Conservation (phyloP, 2,329 filamentous ascomycete species). For the Pseudogymnoascus sp. region DNA sequence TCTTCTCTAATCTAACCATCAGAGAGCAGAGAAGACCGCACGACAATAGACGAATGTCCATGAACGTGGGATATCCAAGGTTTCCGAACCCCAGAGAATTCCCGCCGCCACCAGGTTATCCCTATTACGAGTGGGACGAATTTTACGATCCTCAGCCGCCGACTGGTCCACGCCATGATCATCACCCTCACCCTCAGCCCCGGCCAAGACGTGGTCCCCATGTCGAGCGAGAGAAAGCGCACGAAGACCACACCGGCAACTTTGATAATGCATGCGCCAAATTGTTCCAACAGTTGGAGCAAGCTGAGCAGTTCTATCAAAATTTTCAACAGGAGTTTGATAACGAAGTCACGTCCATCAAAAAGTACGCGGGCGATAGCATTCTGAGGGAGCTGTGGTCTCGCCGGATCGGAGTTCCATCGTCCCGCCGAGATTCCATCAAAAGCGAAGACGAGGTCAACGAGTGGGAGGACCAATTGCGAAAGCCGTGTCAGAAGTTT, state of each 20-base stretch:
- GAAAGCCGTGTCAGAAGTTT: not conserved
- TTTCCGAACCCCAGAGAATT: not conserved
- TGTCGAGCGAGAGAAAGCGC: not conserved
- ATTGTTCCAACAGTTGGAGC: conserved; percentile 16
- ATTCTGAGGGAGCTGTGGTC: conserved; percentile 18
- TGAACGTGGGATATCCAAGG: not conserved
- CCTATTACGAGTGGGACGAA: not conserved
- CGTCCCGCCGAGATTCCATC: conserved; percentile 10
- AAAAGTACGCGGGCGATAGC: conserved; percentile 16
- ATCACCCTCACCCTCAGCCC: not conserved
- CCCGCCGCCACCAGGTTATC: not conserved
- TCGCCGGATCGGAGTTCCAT: conserved; percentile 17
- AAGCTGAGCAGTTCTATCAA: conserved; percentile 20
- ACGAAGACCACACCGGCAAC: not conserved
- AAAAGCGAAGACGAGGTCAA: not conserved
- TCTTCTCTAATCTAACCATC: not conserved
- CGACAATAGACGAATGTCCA: not conserved
- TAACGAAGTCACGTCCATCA: conserved; percentile 15
- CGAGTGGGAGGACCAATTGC: not conserved
- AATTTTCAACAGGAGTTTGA: conserved; percentile 18
- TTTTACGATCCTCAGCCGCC: not conserved
- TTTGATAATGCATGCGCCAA: conserved; percentile 3
- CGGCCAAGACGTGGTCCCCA: not conserved
- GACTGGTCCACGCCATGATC: not conserved
- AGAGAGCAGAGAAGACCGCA: not conserved